phyloP scores from a whole-genome alignment of 2,329 filamentous ascomycete species.

The Aspergillus texensis region DNA sequence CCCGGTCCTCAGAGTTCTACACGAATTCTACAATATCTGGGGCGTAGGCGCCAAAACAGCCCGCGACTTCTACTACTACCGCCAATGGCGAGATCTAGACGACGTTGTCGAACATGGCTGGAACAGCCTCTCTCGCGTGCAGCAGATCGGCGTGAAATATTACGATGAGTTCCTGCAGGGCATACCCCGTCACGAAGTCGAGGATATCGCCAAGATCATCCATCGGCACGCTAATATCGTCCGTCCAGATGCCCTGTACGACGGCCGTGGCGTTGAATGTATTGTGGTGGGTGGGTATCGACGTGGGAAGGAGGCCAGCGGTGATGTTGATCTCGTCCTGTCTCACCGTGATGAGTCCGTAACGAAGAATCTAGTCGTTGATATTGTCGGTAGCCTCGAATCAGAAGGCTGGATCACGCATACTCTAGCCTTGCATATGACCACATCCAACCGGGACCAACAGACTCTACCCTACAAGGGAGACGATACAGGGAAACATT shows the following conservation, averaged over 20 bases:
- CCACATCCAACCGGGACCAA: constrained; percentile 74
- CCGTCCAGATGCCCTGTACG: constrained; percentile 48
- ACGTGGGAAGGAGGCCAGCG: constrained; percentile 70
- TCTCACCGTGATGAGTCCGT: constrained; percentile 72
- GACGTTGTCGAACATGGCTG: constrained; percentile 85
- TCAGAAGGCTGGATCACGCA: constrained; percentile 74
- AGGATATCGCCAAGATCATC: constrained; percentile 66
- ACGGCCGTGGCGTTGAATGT: constrained; percentile 54
- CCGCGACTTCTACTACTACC: constrained; percentile 74
- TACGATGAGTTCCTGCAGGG: constrained; percentile 79
- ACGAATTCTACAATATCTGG: constrained; percentile 82
- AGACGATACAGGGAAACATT: constrained; percentile 53
- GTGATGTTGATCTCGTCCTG: constrained; percentile 85
- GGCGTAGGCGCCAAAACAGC: constrained; percentile 86
- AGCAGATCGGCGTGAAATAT: constrained; percentile 93
- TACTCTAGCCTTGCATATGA: constrained; percentile 70
- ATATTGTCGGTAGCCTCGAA: constrained; percentile 74
- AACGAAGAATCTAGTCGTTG: constrained; percentile 70
- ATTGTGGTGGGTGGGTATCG: constrained; percentile 80
- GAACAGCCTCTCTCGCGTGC: constrained; percentile 71
- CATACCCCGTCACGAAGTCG: constrained; percentile 74
- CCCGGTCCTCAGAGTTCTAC: constrained; percentile 64
- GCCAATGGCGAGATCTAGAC: constrained; percentile 79
- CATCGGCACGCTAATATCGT: constrained; percentile 68
- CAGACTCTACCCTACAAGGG: constrained; percentile 58